Base-by-base conservation (phyloP, 106 monocot species). In the Narthecium ossifragum region DNA sequence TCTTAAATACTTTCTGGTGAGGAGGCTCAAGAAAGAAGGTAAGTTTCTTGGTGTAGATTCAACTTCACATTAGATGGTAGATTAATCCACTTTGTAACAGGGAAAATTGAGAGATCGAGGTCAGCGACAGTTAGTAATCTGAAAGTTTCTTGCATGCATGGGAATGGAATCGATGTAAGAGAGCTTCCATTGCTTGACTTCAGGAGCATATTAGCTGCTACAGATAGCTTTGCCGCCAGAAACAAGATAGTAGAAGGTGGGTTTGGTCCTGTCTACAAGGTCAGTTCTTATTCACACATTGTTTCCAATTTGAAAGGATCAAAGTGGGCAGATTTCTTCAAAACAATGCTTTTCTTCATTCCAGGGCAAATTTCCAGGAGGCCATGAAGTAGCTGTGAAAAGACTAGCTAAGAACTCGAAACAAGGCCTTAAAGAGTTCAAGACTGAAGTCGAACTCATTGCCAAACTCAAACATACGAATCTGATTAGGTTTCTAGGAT, bases 381-480 rank as follows among this genome's bases (percentile, higher is more conserved):
- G 41, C 4, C 52, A 77, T 46, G 64, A 60, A 21, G 60, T 73
- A 41, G 78, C 78, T 0, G 72, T 78, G 5, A 78, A 78, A 29
- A 67, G 62, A 40, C 62, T 78, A 0, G 27, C 72, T 8, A 62
- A 46, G 13, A 37, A 48, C 0, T 78, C 78, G 0, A 31, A 17
- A n/a, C 78, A 78, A 55, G 72, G 74, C 2, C 31, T 72, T 30
- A 61, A 63, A 2, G 78, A 78, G 38, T 78, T 78, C 56, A 78
- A 62, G 57, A 78, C 72, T 23, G 72, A 78, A 31, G 62, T 78
- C 11, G 20, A 62, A 24, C 31, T 67, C 12, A 78, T 78, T 3
- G 72, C 72, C 0, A 71, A 78, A 55, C 61, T 78, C 8, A 72
- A 78, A 39, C 78, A 78, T 50, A 57, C 46, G 17, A 78, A 78